Percentiles rank a stretch among this genome's conserved stretches.
These are phyloP conservation scores for Pseudozyma sp. DNA, from an alignment of 1,284 basidiomycete genomes.

Conservation along the genomic window DNA sequence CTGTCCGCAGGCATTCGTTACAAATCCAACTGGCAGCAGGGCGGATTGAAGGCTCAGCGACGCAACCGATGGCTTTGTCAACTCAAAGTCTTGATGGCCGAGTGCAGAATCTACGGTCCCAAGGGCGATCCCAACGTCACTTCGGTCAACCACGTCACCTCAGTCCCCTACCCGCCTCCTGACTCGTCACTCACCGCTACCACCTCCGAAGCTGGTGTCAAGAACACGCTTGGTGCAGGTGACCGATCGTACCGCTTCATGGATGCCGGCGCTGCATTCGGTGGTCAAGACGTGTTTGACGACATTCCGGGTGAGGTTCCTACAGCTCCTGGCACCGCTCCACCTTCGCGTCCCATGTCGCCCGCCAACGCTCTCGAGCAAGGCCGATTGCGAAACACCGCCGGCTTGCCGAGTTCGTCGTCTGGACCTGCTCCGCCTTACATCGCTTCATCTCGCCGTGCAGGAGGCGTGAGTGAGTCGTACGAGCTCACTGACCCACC, in stretches of 20 bases:
- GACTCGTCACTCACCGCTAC: constrained; percentile 22
- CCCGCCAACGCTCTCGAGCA: constrained; percentile 50
- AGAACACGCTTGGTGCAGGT: constrained; percentile 34
- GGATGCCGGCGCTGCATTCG: constrained; percentile 40
- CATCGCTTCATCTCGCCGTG: constrained; percentile 15
- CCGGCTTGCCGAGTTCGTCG: constrained; percentile 32
- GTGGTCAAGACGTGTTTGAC: constrained; percentile 44
- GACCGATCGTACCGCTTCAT: constrained; percentile 46
- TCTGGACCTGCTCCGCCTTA: constrained; percentile 35
- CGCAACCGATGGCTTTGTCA: constrained; percentile 92
- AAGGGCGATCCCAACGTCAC: constrained; percentile 71
- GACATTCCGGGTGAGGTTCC: constrained; percentile 15
- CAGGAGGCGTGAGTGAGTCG: constrained; percentile 24
- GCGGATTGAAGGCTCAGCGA: constrained; percentile 78
- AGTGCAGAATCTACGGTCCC: constrained; percentile 82
- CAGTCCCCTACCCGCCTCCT: constrained; percentile 43
- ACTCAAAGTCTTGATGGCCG: constrained; percentile 79
- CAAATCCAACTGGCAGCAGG: constrained; percentile 84
- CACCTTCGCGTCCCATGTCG: constrained; percentile 41
- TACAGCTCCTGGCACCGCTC: constrained; percentile 38
- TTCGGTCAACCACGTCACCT: constrained; percentile 29
- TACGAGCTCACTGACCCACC: constrained; percentile 44
- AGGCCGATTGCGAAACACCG: constrained; percentile 30
- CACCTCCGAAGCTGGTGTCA: constrained; percentile 30
- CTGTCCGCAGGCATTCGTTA: constrained; percentile 87